Evolutionary conservation across 257 asterid genomes (phyloP), one percentile per base, ranked within the genome.

Genomic region (Capsicum chinense): DNA sequence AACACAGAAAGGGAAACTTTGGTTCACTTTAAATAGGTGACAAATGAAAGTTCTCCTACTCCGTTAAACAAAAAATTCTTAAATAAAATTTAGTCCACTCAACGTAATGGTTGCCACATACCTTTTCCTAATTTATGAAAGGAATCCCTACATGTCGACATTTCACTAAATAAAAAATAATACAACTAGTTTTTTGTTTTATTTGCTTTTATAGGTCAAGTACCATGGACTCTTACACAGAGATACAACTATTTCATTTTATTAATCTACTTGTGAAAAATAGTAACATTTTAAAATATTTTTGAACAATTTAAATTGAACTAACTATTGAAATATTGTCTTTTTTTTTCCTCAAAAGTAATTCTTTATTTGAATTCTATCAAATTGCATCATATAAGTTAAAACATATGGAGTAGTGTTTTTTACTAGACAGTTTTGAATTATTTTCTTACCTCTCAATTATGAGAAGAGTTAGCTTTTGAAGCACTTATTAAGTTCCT

Each of bases 31-130:
- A 76, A 76, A 76, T 26, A 26, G 21, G 81, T 76, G 64, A 54
- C 81, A 52, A 76, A 76, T 76, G 81, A 76, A 54, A 76, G 81
- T 76, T 76, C 26, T 76, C 81, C 63, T 3, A 76, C 63, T 52
- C 81, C n/a, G 52, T 76, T 74, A 76, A 52, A 52, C 6, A 74
- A 76, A 76, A 52, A 52, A 21, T 52, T 21, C 17, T 76, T 1
- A 26, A 26, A 26, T 52, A 14, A 76, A 21, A 76, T 21, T 26
- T 52, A 26, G 81, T 54, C 48, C 50, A 52, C 62, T 54, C 48
- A 21, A 76, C 19, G 21, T 76, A 21, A 76, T 76, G 81, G 81
- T 39, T 0, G 64, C 47, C 47, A 76, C 59, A 76, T 7, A 76
- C 63, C 21, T 6, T 76, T 76, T 52, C 81, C 81, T 76, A 47